Conservation (phyloP, 2,329 filamentous ascomycete species). For the Aphanocladium album region DNA sequence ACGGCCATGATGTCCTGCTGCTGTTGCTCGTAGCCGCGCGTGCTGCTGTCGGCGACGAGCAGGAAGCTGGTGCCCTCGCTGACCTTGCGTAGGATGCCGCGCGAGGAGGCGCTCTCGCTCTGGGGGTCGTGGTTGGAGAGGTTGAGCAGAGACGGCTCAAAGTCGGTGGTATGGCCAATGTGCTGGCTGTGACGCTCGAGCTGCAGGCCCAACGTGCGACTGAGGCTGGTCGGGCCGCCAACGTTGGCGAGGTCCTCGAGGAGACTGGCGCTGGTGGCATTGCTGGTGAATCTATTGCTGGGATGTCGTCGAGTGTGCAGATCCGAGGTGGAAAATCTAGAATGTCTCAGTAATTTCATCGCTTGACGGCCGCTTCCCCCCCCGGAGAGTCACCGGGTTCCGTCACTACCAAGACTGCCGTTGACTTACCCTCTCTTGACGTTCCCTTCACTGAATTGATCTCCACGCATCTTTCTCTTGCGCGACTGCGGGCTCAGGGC, state of each 20-base stretch:
- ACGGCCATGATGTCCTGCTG: constrained; percentile 64
- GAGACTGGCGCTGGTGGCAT: constrained; percentile 52
- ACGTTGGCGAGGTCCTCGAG: constrained; percentile 68
- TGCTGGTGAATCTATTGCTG: constrained; percentile 37
- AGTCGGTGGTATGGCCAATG: constrained; percentile 76
- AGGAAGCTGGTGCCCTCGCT: constrained; percentile 75
- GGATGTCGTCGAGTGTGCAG: constrained; percentile 4
- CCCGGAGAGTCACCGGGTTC: background rate
- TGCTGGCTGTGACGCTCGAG: constrained; percentile 76
- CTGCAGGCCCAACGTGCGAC: constrained; percentile 70
- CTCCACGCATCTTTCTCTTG: constrained; percentile 71
- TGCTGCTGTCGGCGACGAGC: constrained; percentile 69
- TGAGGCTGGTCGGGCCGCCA: constrained; percentile 59
- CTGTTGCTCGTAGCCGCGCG: constrained; percentile 66
- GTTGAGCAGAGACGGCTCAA: constrained; percentile 78
- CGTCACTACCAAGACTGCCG: background rate
- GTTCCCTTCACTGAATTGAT: constrained; percentile 53
- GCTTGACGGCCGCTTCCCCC: background rate
- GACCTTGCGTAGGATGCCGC: constrained; percentile 67
- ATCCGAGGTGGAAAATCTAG: constrained; percentile 38
- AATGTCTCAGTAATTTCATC: background rate
- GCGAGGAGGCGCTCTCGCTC: constrained; percentile 70
- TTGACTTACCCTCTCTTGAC: constrained; percentile 65
- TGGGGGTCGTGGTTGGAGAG: constrained; percentile 74
- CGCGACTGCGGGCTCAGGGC: constrained; percentile 61